These are phyloP conservation scores for Wickerhamomyces pijperi DNA, from an alignment of 805 yeast species.

Conservation along the genomic window DNA sequence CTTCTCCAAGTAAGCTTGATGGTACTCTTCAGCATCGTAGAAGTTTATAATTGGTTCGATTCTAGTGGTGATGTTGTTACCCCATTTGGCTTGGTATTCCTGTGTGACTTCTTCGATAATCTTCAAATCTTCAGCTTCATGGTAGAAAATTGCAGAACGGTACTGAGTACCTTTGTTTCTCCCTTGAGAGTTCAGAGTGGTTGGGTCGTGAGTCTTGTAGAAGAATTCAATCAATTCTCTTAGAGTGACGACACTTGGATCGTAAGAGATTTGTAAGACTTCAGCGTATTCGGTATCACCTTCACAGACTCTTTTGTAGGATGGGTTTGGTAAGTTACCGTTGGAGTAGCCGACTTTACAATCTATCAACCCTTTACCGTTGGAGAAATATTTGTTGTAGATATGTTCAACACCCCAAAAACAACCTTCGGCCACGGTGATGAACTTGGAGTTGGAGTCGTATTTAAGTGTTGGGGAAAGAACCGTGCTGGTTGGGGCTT, in stretches of 20 bases:
- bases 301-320: conserved; percentile 63
- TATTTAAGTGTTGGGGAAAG: not conserved
- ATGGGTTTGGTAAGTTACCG: conserved; percentile 44
- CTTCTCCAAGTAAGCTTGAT: conserved; percentile 67
- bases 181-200: conserved; percentile 75
- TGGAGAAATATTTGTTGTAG: conserved; percentile 56
- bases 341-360: conserved; percentile 86
- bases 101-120: conserved; percentile 36
- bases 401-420: conserved; percentile 89
- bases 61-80: conserved; percentile 54
- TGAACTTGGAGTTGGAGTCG: not conserved
- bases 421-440: conserved; percentile 24
- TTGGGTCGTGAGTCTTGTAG: conserved; percentile 91
- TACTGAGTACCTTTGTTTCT: conserved; percentile 85
- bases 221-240: conserved; percentile 68
- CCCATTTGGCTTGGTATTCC: conserved; percentile 60
- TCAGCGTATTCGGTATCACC: conserved; percentile 72
- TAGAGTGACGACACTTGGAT: conserved; percentile 51
- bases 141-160: conserved; percentile 71
- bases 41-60: conserved; percentile 59
- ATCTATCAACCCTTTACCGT: conserved; percentile 54
- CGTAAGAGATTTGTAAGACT: conserved; percentile 71
- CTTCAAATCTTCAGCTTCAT: conserved; percentile 32
- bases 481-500: not conserved
- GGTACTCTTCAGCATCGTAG: conserved; percentile 95